A percentile compares a stretch with the other conserved stretches of the same genome.
Evolutionary conservation across 192 early-diverging fungal species (phyloP).

Genomic region (Dispira simplex): DNA sequence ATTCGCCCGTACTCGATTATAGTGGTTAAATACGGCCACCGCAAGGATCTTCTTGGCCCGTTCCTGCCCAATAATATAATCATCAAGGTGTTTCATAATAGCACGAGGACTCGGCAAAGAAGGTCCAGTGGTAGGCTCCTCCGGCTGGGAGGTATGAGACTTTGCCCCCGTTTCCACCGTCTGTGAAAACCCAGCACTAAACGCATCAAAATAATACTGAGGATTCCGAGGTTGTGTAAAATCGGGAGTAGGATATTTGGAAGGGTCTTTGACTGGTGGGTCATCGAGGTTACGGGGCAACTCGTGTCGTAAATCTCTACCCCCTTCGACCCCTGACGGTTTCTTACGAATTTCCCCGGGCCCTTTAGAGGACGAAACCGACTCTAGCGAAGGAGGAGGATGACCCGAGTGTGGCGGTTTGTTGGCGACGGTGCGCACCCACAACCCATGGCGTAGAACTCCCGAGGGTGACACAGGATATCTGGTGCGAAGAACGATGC

Average conservation of each 20-base stretch:
- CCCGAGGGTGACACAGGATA: no score
- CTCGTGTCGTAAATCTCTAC: not conserved
- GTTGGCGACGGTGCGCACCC: no score
- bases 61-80: slow-evolving; percentile 79
- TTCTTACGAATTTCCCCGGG: no score
- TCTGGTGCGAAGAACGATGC: no score
- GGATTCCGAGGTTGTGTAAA: not conserved
- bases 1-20: slow-evolving; percentile 59
- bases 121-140: no score
- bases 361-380: no score
- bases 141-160: no score
- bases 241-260: not conserved
- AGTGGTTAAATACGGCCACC: slow-evolving; percentile 79
- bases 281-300: slow-evolving; percentile 7
- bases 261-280: not conserved
- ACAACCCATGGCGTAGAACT: no score
- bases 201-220: slow-evolving; percentile 9
- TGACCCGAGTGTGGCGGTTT: no score
- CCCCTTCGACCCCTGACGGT: no score
- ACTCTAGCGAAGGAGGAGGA: no score
- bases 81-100: slow-evolving; percentile 66
- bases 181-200: slow-evolving; percentile 1
- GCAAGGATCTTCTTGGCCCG: slow-evolving; percentile 66
- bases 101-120: not conserved
- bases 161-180: slow-evolving; percentile 1